Conservation (phyloP, 441 rosid species). For the Geranium incanum region DNA sequence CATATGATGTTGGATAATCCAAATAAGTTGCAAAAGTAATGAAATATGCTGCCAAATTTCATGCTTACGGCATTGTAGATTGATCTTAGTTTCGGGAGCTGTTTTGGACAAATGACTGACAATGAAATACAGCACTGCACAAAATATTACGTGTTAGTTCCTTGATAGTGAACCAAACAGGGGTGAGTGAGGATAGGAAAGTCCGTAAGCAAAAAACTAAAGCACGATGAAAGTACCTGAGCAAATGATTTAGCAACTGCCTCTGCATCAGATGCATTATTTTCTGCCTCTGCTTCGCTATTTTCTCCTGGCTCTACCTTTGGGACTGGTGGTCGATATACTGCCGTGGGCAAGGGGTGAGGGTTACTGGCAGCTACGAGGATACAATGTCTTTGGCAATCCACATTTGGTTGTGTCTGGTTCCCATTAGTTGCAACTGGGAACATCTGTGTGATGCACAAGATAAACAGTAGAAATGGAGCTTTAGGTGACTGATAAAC, state of each 20-base stretch:
- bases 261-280: conserved; percentile 87
- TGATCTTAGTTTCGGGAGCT: conserved; percentile 74
- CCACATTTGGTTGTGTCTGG: conserved; percentile 58
- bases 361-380: conserved; percentile 93
- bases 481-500: background rate
- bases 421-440: conserved; percentile 43
- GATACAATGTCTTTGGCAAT: conserved; percentile 79
- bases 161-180: conserved; percentile 5
- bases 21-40: background rate
- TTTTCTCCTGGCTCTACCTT: conserved; percentile 56
- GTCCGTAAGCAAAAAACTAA: background rate
- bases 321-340: conserved; percentile 66
- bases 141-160: conserved; percentile 28
- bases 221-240: conserved; percentile 37
- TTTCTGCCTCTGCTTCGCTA: conserved; percentile 51
- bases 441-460: conserved; percentile 62
- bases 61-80: conserved; percentile 79
- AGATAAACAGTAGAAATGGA: conserved; percentile 15
- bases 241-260: conserved; percentile 70
- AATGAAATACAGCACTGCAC: conserved; percentile 76
- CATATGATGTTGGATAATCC: conserved; percentile 5
- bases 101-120: conserved; percentile 85
- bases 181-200: background rate
- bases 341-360: conserved; percentile 85
- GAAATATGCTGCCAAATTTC: background rate